Conservation (phyloP, 2,329 filamentous ascomycete species). For the Aspergillus persii region DNA sequence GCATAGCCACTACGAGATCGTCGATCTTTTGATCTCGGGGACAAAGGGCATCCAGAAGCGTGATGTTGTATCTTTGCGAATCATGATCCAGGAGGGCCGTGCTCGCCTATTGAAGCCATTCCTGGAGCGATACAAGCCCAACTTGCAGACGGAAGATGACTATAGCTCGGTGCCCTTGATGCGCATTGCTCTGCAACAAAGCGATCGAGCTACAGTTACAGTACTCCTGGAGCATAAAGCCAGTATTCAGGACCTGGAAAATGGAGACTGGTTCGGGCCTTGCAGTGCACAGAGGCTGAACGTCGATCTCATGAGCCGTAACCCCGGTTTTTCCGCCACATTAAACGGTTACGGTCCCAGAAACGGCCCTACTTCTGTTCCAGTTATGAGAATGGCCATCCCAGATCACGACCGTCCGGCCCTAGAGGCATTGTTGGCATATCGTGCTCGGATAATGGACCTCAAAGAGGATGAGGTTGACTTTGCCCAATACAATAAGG, state of each 20-base stretch:
- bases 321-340: neutral
- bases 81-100: conserved; percentile 14
- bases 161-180: conserved; percentile 12
- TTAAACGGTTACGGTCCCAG: neutral
- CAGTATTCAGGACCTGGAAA: conserved; percentile 9
- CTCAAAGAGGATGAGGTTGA: conserved; percentile 6
- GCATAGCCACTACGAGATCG: conserved; percentile 14
- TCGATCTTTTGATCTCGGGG: conserved; percentile 12
- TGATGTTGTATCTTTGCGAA: conserved; percentile 13
- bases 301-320: neutral
- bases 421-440: conserved; percentile 2
- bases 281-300: conserved; percentile 8
- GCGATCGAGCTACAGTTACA: conserved; percentile 14
- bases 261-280: conserved; percentile 15
- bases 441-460: conserved; percentile 5
- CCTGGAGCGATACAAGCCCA: conserved; percentile 12
- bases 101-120: conserved; percentile 13
- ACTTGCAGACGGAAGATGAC: conserved; percentile 9
- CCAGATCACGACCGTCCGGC: conserved; percentile 7
- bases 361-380: conserved; percentile 5
- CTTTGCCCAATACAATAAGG: neutral
- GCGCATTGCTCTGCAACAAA: conserved; percentile 16
- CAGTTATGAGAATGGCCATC: conserved; percentile 13
- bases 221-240: conserved; percentile 16
- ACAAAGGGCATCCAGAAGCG: neutral